Base-by-base conservation (phyloP, 345 rosid genomes). In the Rhodamnia rubescens region DNA sequence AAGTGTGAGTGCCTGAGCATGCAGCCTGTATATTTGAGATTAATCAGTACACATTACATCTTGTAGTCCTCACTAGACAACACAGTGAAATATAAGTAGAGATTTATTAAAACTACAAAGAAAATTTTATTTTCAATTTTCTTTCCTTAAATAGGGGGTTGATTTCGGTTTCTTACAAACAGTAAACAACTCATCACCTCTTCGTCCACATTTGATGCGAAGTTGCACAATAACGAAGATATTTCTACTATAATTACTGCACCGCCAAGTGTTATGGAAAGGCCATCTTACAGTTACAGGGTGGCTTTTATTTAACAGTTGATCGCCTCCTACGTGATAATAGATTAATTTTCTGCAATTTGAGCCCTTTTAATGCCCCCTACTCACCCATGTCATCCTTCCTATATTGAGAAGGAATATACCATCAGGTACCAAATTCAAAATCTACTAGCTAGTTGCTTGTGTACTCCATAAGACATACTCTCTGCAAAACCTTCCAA, bases 1-100 rank as follows among this genome's bases (percentile, higher is more conserved):
- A 75, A 97, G 91, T 0, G 99, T 96, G 58, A 97, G 90, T 13
- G 96, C 99, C 91, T 97, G 98, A 1, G 99, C 99, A 21, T 97
- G 98, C 87, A 97, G 88, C 97, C 99, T 96, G 92, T 53, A 86
- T 36, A 3, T 18, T 69, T 5, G 6, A 36, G 47, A 69, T 36
- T 36, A 21, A 36, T 32, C 47, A 18, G 47, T 21, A 69, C 80
- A 36, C 3, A 18, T 16, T 4, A 36, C 80, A 69, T 69, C 80
- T 36, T 69, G 80, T 10, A 69, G 80, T 69, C 80, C 80, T 69
- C 47, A 69, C 80, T 18, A 69, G 80, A 32, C 7, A 69, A 36
- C 42, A 64, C 32, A 64, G 44, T 64, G 12, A 64, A 40, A 16
- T 32, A 16, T 44, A 64, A 8, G 1, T 64, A 32, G 75, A 29